Evolutionary conservation across 805 yeast genomes (phyloP).

Genomic region (Saccharomycopsis sp.): DNA sequence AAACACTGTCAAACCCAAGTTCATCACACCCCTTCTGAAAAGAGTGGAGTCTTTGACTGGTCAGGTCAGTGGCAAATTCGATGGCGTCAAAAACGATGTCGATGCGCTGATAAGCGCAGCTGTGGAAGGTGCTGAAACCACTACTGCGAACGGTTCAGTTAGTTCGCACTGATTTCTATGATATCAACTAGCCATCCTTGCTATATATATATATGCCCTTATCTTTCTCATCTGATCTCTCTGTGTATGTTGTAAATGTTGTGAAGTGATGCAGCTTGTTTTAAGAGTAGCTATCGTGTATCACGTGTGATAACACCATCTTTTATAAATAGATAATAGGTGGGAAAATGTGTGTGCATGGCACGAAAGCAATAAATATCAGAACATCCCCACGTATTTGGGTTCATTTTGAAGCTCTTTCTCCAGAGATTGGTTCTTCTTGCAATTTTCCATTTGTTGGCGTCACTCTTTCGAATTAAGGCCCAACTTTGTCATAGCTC

Average conservation of each 20-base stretch:
- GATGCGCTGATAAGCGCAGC: constrained; percentile 24
- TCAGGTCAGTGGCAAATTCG: constrained; percentile 20
- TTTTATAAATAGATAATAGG: too few species aligned
- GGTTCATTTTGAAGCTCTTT: too few species aligned
- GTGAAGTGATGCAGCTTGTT: neutral
- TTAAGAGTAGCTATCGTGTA: neutral
- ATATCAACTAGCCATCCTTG: neutral
- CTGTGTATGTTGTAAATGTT: neutral
- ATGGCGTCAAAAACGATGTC: constrained; percentile 21
- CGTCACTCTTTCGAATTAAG: too few species aligned
- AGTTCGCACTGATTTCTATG: neutral
- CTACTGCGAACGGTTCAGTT: constrained; percentile 4
- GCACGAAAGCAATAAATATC: too few species aligned
- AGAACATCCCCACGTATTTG: too few species aligned
- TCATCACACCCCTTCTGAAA: too few species aligned
- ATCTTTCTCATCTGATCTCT: neutral
- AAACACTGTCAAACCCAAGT: constrained; percentile 22
- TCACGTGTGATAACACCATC: neutral
- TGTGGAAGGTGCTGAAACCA: constrained; percentile 13
- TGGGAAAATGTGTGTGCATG: too few species aligned
- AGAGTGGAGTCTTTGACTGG: constrained; percentile 22
- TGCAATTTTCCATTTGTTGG: too few species aligned
- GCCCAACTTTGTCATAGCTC: too few species aligned
- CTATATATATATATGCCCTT: neutral
- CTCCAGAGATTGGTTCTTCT: too few species aligned